These are phyloP conservation scores for Parmelia sp. DNA, from an alignment of 495 filamentous ascomycete genomes.

Conservation along the genomic window DNA sequence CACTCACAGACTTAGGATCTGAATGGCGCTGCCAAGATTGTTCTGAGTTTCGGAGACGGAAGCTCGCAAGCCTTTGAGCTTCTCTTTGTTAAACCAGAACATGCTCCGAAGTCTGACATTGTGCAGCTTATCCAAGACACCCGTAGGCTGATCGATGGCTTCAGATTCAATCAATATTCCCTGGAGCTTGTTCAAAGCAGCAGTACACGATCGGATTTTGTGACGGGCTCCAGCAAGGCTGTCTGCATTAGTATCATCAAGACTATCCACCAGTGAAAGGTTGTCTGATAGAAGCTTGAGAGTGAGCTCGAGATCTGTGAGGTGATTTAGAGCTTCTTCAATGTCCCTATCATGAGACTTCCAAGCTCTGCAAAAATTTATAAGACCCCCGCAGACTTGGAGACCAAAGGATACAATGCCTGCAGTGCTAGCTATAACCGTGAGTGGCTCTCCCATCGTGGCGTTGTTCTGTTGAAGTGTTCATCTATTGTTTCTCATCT, in stretches of 20 bases:
- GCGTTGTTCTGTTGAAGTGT: too few species aligned
- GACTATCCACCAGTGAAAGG: background rate
- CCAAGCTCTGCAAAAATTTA: too few species aligned
- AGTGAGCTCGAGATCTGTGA: background rate
- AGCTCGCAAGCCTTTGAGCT: background rate
- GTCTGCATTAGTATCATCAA: background rate
- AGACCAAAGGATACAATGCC: too few species aligned
- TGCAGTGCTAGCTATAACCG: too few species aligned
- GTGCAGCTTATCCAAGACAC: background rate
- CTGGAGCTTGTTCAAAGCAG: background rate
- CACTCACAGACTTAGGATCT: background rate
- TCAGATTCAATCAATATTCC: background rate
- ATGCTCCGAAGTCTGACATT: background rate
- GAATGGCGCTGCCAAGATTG: background rate
- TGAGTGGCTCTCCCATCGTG: too few species aligned
- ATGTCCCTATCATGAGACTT: background rate
- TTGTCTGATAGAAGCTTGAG: background rate
- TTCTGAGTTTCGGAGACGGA: background rate
- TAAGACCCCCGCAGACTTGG: too few species aligned
- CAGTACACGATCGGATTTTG: background rate
- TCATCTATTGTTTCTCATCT: too few species aligned
- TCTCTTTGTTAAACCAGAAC: background rate
- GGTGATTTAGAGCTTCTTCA: background rate
- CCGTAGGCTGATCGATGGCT: background rate
- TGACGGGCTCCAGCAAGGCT: background rate